Conservation (phyloP, 495 filamentous ascomycete genomes). For the Bathelium albidoporum region DNA sequence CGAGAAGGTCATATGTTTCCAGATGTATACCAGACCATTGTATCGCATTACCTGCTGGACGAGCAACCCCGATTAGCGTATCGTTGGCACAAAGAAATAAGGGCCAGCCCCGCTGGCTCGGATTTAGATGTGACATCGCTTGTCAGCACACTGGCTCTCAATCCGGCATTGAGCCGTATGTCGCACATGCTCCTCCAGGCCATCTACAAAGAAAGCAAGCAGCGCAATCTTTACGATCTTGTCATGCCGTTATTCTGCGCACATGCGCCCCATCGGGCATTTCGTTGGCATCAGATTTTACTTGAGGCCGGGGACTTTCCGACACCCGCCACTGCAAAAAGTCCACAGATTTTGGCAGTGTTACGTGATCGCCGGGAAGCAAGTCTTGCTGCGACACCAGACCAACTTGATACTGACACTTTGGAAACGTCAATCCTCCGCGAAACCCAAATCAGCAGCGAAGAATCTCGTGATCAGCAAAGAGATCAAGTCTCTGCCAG, state of each 20-base stretch:
- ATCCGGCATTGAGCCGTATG: neutral
- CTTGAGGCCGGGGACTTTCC: slow-evolving; percentile 42
- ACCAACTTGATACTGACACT: neutral
- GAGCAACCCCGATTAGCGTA: slow-evolving; percentile 2
- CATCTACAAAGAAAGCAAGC: slow-evolving; percentile 33
- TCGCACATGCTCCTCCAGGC: slow-evolving; percentile 19
- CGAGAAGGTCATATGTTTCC: slow-evolving; percentile 36
- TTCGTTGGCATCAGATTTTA: slow-evolving; percentile 51
- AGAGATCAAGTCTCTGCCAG: neutral
- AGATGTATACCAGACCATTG: slow-evolving; percentile 28
- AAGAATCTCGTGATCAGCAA: neutral
- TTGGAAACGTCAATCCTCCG: neutral
- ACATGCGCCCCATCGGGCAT: slow-evolving; percentile 39
- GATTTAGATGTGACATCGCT: neutral
- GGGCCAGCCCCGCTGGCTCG: neutral
- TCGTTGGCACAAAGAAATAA: slow-evolving; percentile 17
- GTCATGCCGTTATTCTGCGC: slow-evolving; percentile 48
- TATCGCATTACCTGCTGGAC: neutral
- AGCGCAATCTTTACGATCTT: slow-evolving; percentile 50
- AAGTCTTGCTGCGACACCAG: neutral
- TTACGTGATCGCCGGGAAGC: neutral
- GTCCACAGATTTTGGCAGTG: neutral
- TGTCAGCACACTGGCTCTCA: neutral
- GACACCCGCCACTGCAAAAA: slow-evolving; percentile 7
- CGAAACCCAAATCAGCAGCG: neutral